A percentile compares a stretch with the other conserved stretches of the same genome.
Evolutionary conservation across 2,329 filamentous ascomycete species (phyloP).

Genomic region (Pseudogymnoascus verrucosus): DNA sequence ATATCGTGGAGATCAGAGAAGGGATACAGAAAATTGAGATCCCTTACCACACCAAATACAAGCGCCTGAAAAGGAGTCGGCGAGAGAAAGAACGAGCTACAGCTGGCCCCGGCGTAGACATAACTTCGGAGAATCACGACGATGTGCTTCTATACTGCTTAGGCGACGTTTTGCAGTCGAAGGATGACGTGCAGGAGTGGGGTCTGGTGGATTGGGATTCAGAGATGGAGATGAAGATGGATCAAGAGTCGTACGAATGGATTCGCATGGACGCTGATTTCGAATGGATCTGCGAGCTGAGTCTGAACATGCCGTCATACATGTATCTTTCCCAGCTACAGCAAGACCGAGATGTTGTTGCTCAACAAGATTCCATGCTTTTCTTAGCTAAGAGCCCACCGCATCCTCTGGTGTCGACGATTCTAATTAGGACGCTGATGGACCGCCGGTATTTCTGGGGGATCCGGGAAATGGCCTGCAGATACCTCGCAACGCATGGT

Average conservation of each 20-base stretch:
- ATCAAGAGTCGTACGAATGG: conserved; percentile 96
- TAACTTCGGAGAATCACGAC: conserved; percentile 58
- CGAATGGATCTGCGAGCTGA: conserved; percentile 89
- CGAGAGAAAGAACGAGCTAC: conserved; percentile 70
- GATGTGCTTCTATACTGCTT: conserved; percentile 85
- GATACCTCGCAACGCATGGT: conserved; percentile 69
- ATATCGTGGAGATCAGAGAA: conserved; percentile 93
- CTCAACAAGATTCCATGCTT: conserved; percentile 70
- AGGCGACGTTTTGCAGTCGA: conserved; percentile 78
- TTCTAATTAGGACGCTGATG: conserved; percentile 81
- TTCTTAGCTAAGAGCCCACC: conserved; percentile 60
- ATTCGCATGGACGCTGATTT: conserved; percentile 97
- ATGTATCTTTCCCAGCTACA: conserved; percentile 98
- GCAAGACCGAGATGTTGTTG: conserved; percentile 92
- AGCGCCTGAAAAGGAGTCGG: conserved; percentile 82
- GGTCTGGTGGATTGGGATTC: conserved; percentile 80
- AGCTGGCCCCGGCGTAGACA: conserved; percentile 54
- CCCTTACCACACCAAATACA: conserved; percentile 98
- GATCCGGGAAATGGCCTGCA: conserved; percentile 77
- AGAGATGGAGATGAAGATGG: conserved; percentile 85
- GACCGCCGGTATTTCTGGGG: conserved; percentile 91
- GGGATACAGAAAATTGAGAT: conserved; percentile 82
- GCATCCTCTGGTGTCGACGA: conserved; percentile 78
- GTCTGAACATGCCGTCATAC: conserved; percentile 77
- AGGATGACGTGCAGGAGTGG: conserved; percentile 79